Base-by-base conservation (phyloP, 139 green algal genomes). In the Micractinium conductrix region DNA sequence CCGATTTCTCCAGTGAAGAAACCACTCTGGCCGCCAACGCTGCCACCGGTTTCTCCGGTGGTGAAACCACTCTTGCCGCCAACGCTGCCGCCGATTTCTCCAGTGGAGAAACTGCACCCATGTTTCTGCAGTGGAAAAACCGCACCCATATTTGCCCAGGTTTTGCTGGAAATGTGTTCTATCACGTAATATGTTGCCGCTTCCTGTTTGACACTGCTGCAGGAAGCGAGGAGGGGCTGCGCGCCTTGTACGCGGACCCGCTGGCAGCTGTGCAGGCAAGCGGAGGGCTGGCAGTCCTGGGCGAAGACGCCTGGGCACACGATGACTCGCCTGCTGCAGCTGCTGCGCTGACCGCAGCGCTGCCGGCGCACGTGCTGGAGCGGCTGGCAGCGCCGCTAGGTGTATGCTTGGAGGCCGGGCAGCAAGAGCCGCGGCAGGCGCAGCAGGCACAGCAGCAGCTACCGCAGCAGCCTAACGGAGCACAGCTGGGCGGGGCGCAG, bases 221-320 rank as follows among this genome's bases (percentile, higher is more conserved):
- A n/a, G 80, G 86, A 43, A 87, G 74, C 74, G 30, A 84, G 48
- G 67, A 35, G n/a, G 53, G 63, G n/a, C 74, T 88, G 71, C 12
- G 63, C 35, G 7, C 62, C 60, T 35, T 88, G 33, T 88, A 84
- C 53, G 28, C 63, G 28, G n/a, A 53, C 2, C 53, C 58, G 45
- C 74, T 88, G 62, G 30, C 3, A 6, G n/a, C 42, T 21, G 84
- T 75, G 2, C 74, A 84, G 69, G 19, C 12, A 6, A 69, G 28
- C 84, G 84, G 84, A 14, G 30, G 79, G 44, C 60, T 88, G 42
- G 22, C 70, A 40, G 48, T 38, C 6, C 42, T 38, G 1, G 48
- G 48, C 1, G 44, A 48, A 0, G 67, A 80, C 22, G 37, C 71
- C 2, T 87, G 75, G 70, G 48, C n/a, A 19, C 55, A 33, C 0